These are phyloP conservation scores for Clonostachys rhizophaga DNA, from an alignment of 2,329 filamentous ascomycete genomes.

Conservation along the genomic window DNA sequence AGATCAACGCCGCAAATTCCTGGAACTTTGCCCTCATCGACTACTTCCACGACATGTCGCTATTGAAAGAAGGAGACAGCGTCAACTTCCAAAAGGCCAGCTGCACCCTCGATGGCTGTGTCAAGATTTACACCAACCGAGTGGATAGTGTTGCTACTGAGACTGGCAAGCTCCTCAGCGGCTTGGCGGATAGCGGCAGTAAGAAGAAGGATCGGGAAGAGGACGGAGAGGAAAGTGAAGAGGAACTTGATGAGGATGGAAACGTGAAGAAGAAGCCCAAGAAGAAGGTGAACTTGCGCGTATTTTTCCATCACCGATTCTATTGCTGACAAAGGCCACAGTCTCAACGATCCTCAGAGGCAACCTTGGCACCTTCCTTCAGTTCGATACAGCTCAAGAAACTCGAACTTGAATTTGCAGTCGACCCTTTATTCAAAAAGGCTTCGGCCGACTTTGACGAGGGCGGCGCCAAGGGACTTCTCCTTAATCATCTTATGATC, in stretches of 20 bases:
- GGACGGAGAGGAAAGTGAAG: constrained; percentile 59
- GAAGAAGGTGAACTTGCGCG: constrained; percentile 59
- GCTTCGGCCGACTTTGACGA: constrained; percentile 98
- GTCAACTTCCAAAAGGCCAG: constrained; percentile 99
- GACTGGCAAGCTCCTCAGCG: constrained; percentile 90
- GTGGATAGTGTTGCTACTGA: constrained; percentile 98
- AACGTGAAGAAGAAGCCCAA: constrained; percentile 58
- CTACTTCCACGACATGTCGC: constrained; percentile 98
- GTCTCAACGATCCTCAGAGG: constrained; percentile 77
- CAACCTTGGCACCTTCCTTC: constrained; percentile 88
- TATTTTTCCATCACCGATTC: neutral
- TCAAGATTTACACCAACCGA: constrained; percentile 98
- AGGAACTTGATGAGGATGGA: constrained; percentile 60
- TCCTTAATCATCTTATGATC: constrained; percentile 95
- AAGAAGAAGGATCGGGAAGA: constrained; percentile 71
- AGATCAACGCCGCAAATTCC: constrained; percentile 96
- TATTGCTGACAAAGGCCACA: constrained; percentile 12
- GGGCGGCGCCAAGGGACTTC: constrained; percentile 88
- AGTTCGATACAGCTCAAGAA: constrained; percentile 90
- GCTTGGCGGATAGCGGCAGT: constrained; percentile 80
- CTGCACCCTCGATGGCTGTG: constrained; percentile 94
- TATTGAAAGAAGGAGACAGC: constrained; percentile 91
- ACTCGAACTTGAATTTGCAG: constrained; percentile 92
- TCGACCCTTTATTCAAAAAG: constrained; percentile 99
- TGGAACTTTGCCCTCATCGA: constrained; percentile 99